Percentiles rank a stretch among this genome's conserved stretches.
Evolutionary conservation across 2,329 filamentous ascomycete genomes (phyloP).

Genomic region (Geosmithia flava): DNA sequence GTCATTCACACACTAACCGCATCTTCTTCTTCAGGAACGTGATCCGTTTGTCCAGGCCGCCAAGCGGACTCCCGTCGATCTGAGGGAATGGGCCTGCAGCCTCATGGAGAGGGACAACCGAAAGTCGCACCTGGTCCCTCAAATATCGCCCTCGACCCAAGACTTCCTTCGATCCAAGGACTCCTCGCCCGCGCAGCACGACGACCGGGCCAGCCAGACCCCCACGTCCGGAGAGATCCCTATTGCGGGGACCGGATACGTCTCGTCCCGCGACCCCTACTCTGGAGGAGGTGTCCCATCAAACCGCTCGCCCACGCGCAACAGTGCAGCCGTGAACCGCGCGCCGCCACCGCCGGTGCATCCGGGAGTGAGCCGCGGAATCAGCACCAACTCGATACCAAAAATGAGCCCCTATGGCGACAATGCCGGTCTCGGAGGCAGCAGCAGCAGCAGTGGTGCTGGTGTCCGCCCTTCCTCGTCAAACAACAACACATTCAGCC

Average conservation of each 20-base stretch:
- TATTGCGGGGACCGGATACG: conserved; percentile 43
- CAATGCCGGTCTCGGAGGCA: conserved; percentile 23
- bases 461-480: conserved; percentile 4
- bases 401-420: conserved; percentile 27
- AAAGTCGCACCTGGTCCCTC: conserved; percentile 81
- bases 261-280: conserved; percentile 39
- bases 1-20: neutral
- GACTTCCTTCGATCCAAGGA: conserved; percentile 57
- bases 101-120: conserved; percentile 93
- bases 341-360: conserved; percentile 19
- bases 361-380: conserved; percentile 40
- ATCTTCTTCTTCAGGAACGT: conserved; percentile 49
- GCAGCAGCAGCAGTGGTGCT: conserved; percentile 3
- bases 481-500: conserved; percentile 34
- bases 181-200: conserved; percentile 29
- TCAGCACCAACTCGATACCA: conserved; percentile 39
- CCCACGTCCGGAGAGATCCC: conserved; percentile 65
- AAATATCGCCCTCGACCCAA: conserved; percentile 65
- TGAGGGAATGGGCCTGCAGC: conserved; percentile 85
- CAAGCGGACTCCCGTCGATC: conserved; percentile 88
- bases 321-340: conserved; percentile 33
- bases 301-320: conserved; percentile 39
- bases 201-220: conserved; percentile 38
- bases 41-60: conserved; percentile 94
- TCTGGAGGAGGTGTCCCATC: conserved; percentile 18